Percentiles rank a stretch among this genome's conserved stretches.
Conservation (phyloP, 257 asterid species). For the Solanum bulbocastanum region DNA sequence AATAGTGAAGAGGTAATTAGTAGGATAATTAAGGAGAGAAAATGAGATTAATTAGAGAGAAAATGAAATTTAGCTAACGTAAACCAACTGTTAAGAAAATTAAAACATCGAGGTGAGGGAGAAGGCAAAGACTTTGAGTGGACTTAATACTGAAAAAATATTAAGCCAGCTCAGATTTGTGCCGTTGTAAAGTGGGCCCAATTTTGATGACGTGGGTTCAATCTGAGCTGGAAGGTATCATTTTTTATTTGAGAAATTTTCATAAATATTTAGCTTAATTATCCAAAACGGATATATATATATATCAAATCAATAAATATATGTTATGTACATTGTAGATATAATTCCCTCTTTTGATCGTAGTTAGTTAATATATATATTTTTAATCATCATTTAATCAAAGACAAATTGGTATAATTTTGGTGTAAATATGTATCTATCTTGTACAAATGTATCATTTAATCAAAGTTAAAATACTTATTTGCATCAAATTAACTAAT, state of each 20-base stretch:
- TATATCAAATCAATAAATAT: background rate
- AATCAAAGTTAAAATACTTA: background rate
- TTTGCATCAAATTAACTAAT: background rate
- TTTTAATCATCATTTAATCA: background rate
- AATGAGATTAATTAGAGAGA: background rate
- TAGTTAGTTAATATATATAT: background rate
- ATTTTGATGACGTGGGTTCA: background rate
- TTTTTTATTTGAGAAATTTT: background rate
- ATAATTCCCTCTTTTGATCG: background rate
- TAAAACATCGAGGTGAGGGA: background rate
- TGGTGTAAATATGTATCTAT: too few species aligned
- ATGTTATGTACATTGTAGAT: too few species aligned
- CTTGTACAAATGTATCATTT: background rate
- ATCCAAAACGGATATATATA: background rate
- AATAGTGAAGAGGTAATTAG: background rate
- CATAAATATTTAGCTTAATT: background rate
- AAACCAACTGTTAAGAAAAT: background rate
- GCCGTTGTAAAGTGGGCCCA: background rate
- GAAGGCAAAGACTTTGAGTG: background rate
- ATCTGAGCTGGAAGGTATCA: background rate
- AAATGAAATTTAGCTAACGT: background rate
- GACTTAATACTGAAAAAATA: background rate
- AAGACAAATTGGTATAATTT: too few species aligned
- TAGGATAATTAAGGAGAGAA: background rate
- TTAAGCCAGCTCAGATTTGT: background rate